These are phyloP conservation scores for Sarocladium kiliense DNA, from an alignment of 2,329 filamentous ascomycete genomes.

Conservation along the genomic window DNA sequence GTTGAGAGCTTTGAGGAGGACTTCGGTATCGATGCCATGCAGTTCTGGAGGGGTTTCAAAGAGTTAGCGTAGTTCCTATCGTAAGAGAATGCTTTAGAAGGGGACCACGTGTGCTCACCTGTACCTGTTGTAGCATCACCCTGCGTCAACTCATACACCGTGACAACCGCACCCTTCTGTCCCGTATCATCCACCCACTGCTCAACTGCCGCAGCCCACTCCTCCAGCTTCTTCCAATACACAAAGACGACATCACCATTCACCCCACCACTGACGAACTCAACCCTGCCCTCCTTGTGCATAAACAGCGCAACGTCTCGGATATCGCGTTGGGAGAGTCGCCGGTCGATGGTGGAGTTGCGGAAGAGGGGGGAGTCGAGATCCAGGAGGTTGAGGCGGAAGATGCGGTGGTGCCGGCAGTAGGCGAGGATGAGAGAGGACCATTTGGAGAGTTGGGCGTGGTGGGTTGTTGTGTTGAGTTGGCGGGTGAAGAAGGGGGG, in stretches of 20 bases:
- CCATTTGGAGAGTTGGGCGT: slow-evolving; percentile 80
- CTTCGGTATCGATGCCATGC: slow-evolving; percentile 78
- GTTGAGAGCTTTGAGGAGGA: slow-evolving; percentile 73
- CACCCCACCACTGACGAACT: slow-evolving; percentile 51
- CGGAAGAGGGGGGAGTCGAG: slow-evolving; percentile 50
- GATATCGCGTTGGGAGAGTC: slow-evolving; percentile 45
- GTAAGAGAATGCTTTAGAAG: background rate
- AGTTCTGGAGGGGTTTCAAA: slow-evolving; percentile 57
- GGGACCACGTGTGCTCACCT: slow-evolving; percentile 39
- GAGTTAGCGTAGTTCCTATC: background rate
- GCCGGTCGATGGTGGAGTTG: slow-evolving; percentile 49
- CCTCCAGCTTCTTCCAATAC: slow-evolving; percentile 81
- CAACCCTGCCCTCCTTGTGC: slow-evolving; percentile 53
- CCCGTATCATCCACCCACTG: slow-evolving; percentile 82
- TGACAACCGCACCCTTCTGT: slow-evolving; percentile 84
- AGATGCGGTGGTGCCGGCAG: slow-evolving; percentile 72
- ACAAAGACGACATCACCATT: slow-evolving; percentile 59
- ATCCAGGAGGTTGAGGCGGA: slow-evolving; percentile 62
- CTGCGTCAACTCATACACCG: slow-evolving; percentile 84
- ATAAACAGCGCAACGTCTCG: slow-evolving; percentile 56
- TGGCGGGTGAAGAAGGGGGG: slow-evolving; percentile 84
- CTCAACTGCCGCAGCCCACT: slow-evolving; percentile 79
- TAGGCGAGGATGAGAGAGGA: slow-evolving; percentile 78
- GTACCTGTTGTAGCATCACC: slow-evolving; percentile 73
- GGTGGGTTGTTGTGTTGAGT: slow-evolving; percentile 65